Percentiles rank a stretch among this genome's conserved stretches.
Evolutionary conservation across 495 filamentous ascomycete species (phyloP).

Genomic region (Xylaria curta): DNA sequence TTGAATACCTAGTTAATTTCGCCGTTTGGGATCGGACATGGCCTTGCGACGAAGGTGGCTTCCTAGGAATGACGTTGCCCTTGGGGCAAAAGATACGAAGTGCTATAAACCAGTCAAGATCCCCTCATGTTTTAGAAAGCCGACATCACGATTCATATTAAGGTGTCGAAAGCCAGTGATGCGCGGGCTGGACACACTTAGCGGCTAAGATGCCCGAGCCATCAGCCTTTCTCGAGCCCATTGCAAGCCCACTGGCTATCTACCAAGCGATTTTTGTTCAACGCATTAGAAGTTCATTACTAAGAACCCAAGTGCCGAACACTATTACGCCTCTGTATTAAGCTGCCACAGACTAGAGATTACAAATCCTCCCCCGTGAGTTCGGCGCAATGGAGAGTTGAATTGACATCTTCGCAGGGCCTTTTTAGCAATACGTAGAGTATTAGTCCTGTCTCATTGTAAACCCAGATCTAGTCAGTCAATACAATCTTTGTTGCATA

Average conservation of each 20-base stretch:
- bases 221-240: background rate
- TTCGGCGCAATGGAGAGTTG: background rate
- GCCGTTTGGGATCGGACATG: background rate
- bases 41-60: background rate
- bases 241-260: background rate
- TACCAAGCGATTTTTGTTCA: background rate
- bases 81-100: no score
- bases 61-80: no score
- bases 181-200: no score
- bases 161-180: no score
- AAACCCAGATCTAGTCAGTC: background rate
- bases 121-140: no score
- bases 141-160: no score
- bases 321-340: background rate
- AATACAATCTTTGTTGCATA: background rate
- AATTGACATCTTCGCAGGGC: background rate
- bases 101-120: no score
- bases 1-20: background rate
- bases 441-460: background rate
- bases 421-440: background rate
- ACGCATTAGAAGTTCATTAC: background rate
- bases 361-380: no score
- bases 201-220: no score
- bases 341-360: background rate
- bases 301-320: background rate